Conservation (phyloP, 2,329 filamentous ascomycete species). For the Sclerotinia minor region DNA sequence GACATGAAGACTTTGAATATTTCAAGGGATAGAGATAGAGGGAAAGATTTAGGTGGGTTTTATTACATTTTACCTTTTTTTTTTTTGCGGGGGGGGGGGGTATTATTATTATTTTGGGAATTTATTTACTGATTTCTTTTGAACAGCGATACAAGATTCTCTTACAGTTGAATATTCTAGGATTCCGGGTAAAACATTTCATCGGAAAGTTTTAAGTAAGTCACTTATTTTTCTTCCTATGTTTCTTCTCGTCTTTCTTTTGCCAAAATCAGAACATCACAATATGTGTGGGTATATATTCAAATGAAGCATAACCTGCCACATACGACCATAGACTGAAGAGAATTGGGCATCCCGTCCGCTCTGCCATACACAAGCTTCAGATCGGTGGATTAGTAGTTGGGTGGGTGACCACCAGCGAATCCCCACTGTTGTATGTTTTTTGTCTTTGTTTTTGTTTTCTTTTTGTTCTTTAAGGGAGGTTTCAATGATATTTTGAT, state of each 20-base stretch:
- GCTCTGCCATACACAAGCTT: constrained; percentile 25
- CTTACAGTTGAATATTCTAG: constrained; percentile 77
- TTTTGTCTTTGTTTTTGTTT: not conserved
- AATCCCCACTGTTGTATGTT: constrained; percentile 22
- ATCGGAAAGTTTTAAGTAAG: constrained; percentile 73
- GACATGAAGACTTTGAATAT: constrained; percentile 74
- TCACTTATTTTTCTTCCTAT: constrained; percentile 20
- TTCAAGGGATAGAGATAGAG: constrained; percentile 62
- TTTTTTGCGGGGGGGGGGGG: too few species aligned
- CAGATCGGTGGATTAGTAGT: constrained; percentile 23
- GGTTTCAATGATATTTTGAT: not conserved
- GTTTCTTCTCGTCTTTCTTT: too few species aligned
- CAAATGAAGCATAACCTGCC: rapidly evolving
- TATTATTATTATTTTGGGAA: not conserved
- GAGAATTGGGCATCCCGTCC: constrained; percentile 22
- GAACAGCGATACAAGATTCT: constrained; percentile 61
- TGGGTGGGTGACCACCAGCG: constrained; percentile 23
- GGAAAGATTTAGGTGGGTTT: constrained; percentile 52
- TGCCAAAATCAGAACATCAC: not conserved
- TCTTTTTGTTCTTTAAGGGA: too few species aligned
- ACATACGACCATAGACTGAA: constrained; percentile 26
- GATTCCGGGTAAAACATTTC: constrained; percentile 73
- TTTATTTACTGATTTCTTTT: not conserved
- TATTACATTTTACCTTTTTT: too few species aligned
- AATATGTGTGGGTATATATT: not conserved